These are phyloP conservation scores for Houttuynia cordata DNA, from an alignment of 164 flowering plant species.

Conservation along the genomic window DNA sequence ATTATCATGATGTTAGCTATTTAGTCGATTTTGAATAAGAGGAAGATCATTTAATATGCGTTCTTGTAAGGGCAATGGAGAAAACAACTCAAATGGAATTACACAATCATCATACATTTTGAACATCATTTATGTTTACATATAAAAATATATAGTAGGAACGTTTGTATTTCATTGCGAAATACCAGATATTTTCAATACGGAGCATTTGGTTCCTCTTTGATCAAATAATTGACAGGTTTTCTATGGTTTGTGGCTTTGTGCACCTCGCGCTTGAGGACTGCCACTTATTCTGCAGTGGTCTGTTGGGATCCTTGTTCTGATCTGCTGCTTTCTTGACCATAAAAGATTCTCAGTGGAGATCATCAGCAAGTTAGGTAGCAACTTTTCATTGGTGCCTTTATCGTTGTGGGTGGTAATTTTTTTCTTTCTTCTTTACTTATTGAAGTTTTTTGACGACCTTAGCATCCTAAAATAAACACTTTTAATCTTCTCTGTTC, in stretches of 20 bases:
- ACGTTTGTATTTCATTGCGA: too few relatives aligned
- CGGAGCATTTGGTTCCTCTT: constrained; percentile 27
- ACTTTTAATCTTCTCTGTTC: too few relatives aligned
- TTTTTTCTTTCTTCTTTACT: not conserved
- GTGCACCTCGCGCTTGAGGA: constrained; percentile 55
- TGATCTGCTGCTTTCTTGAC: constrained; percentile 77
- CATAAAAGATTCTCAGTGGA: constrained; percentile 51
- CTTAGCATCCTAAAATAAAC: too few relatives aligned
- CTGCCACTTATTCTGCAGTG: constrained; percentile 98
- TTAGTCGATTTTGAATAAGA: too few relatives aligned
- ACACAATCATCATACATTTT: too few relatives aligned
- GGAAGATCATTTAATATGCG: too few relatives aligned
- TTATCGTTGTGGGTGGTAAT: constrained; percentile 75
- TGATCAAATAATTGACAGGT: constrained; percentile 38
- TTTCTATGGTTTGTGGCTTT: constrained; percentile 43
- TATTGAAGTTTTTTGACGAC: too few relatives aligned
- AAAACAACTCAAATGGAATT: too few relatives aligned
- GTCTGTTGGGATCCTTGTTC: constrained; percentile 85
- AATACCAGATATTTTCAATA: constrained; percentile 26
- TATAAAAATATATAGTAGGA: too few relatives aligned
- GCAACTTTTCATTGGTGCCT: constrained; percentile 95
- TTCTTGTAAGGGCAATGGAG: too few relatives aligned
- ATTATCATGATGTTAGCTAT: too few relatives aligned
- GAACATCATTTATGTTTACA: too few relatives aligned
- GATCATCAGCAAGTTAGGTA: constrained; percentile 76